Percentiles rank a stretch among this genome's conserved stretches.
phyloP scores from a whole-genome alignment of 768 basidiomycete species.

The Lactarius sanguifluus region DNA sequence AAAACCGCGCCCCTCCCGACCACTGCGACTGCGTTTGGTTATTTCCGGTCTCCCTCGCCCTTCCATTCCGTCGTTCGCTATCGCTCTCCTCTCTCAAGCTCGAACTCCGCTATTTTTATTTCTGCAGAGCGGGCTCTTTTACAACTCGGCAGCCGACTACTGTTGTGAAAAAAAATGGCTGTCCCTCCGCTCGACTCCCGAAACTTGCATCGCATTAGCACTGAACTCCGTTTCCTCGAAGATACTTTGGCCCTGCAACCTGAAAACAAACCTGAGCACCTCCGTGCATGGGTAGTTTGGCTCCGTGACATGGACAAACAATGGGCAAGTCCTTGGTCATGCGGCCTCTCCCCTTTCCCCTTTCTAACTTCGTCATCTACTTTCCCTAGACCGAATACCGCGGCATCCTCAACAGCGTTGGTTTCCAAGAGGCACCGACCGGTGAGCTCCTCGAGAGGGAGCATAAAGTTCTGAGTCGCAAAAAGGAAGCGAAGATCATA shows the following conservation, averaged over 20 bases:
- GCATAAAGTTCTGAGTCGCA: constrained; percentile 13
- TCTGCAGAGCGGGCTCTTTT: constrained; percentile 25
- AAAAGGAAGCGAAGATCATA: constrained; percentile 24
- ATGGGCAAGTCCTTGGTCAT: constrained; percentile 17
- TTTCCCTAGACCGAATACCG: constrained; percentile 20
- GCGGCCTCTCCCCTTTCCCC: background rate
- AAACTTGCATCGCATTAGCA: constrained; percentile 24
- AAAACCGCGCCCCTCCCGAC: constrained; percentile 16
- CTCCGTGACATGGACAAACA: constrained; percentile 25
- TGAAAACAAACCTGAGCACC: constrained; percentile 20
- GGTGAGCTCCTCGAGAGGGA: constrained; percentile 23
- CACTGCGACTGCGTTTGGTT: constrained; percentile 10
- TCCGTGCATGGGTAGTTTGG: constrained; percentile 23
- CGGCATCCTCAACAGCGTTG: constrained; percentile 23
- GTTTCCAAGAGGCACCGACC: constrained; percentile 22
- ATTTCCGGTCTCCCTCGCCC: constrained; percentile 11
- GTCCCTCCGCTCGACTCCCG: constrained; percentile 15
- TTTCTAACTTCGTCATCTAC: constrained; percentile 2
- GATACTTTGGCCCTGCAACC: constrained; percentile 16
- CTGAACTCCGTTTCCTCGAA: constrained; percentile 24
- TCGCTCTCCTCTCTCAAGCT: constrained; percentile 11
- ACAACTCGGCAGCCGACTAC: background rate
- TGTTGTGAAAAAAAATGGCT: constrained; percentile 21
- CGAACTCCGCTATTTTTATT: constrained; percentile 18
- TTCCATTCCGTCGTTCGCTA: constrained; percentile 14